Percentiles rank a stretch among this genome's conserved stretches.
phyloP scores from a whole-genome alignment of 1,284 basidiomycete genomes.

The Moniliella sp. region DNA sequence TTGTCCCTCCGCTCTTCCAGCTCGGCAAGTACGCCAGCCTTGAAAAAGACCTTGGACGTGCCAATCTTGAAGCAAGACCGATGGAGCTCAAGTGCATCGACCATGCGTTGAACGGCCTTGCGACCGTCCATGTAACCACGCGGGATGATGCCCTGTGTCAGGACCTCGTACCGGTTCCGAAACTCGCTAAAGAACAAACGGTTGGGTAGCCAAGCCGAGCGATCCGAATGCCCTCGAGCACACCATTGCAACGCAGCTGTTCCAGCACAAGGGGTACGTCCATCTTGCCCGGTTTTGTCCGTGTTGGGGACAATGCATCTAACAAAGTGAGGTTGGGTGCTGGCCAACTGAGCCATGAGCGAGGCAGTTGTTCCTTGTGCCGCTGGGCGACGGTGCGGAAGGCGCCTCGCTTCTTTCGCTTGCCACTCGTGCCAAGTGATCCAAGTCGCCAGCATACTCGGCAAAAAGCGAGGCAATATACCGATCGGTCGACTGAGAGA shows the following conservation, averaged over 20 bases:
- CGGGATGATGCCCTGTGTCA: conserved; percentile 76
- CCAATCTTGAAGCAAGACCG: conserved; percentile 69
- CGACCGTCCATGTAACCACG: conserved; percentile 90
- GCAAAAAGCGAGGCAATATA: conserved; percentile 65
- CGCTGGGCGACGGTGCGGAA: conserved; percentile 87
- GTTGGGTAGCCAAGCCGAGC: conserved; percentile 94
- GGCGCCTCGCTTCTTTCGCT: conserved; percentile 74
- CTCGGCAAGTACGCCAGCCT: conserved; percentile 91
- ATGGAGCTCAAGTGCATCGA: conserved; percentile 69
- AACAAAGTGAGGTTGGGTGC: conserved; percentile 93
- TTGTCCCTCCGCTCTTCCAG: conserved; percentile 78
- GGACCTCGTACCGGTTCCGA: conserved; percentile 81
- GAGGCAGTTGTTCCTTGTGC: conserved; percentile 87
- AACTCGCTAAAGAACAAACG: conserved; percentile 90
- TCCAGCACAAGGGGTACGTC: conserved; percentile 87
- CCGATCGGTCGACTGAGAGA: conserved; percentile 59
- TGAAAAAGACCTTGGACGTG: conserved; percentile 96
- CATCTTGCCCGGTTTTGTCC: conserved; percentile 70
- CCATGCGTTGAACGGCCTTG: conserved; percentile 79
- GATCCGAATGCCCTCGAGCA: conserved; percentile 92
- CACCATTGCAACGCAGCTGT: conserved; percentile 92
- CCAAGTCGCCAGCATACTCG: conserved; percentile 49
- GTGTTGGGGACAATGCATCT: conserved; percentile 91
- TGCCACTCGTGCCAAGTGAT: conserved; percentile 30
- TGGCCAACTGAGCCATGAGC: conserved; percentile 71